Evolutionary conservation across 768 basidiomycete species (phyloP), one percentile per base, ranked within the genome.

Genomic region (Hydnomerulius pinastri): DNA sequence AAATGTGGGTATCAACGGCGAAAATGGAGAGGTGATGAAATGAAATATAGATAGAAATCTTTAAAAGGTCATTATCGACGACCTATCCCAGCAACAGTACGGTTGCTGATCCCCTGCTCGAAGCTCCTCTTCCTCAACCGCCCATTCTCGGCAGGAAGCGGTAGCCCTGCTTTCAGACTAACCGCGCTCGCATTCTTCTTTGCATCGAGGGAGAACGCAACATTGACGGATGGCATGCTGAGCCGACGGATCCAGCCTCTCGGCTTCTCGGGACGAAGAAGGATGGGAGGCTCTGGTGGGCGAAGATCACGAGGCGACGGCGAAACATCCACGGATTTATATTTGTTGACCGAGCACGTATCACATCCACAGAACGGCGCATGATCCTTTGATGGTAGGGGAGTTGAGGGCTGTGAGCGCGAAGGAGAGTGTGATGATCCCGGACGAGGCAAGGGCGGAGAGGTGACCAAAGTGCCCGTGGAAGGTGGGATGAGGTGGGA

Each of bases 161-260:
- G 48, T 25, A 67, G 30, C n/a, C 58, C 59, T 50, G 58, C 46
- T 29, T 55, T 70, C 55, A 77, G 63, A 45, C 70, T 71, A 23
- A 72, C 68, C 33, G 71, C 67, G 50, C 80, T 81, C 27, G 68
- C 66, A 18, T 76, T 82, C 70, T 74, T 81, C 70, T 75, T 80
- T 24, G 70, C 76, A 57, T 87, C 85, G 21, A 79, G 68, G 6
- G 76, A 77, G 60, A 89, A 83, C 29, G 82, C 79, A 39, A 75
- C 74, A 36, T 79, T 79, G n/a, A 79, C 71, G 4, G 75, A 77
- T 1, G 87, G 87, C 85, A 90, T 87, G 57, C 89, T 90, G 50
- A 91, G 63, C 47, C 87, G 73, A 18, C 87, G 72, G 54, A 90
- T 87, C 89, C 89, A 90, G 0, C 86, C 80, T 50, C 78, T 86